A percentile compares a stretch with the other conserved stretches of the same genome.
Conservation (phyloP, 2,329 filamentous ascomycete species). For the Fusarium sp. region DNA sequence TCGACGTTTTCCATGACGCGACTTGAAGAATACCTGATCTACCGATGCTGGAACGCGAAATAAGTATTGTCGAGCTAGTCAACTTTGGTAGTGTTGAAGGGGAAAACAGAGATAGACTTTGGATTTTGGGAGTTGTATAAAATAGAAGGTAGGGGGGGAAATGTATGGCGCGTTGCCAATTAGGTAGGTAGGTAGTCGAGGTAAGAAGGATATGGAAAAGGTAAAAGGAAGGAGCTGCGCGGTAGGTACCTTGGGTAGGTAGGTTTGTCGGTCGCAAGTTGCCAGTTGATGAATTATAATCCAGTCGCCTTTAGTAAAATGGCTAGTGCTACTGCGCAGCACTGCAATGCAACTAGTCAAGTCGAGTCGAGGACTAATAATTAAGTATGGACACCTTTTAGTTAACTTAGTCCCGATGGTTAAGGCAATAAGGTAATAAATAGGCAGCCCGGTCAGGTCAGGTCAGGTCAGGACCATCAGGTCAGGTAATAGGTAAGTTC, state of each 20-base stretch:
- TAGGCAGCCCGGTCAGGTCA: constrained; percentile 8
- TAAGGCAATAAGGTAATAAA: constrained; percentile 12
- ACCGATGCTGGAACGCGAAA: constrained; percentile 20
- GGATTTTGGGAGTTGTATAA: background rate
- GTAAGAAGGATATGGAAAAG: constrained; percentile 2
- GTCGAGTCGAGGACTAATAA: background rate
- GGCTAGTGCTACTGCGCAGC: background rate
- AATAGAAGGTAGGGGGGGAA: background rate
- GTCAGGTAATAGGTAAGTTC: constrained; percentile 18
- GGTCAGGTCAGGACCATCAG: constrained; percentile 6
- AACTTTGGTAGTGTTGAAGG: background rate
- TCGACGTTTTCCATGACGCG: constrained; percentile 43
- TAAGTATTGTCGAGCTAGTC: constrained; percentile 6
- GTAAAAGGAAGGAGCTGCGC: constrained; percentile 23
- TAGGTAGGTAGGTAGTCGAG: background rate
- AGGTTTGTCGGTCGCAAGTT: constrained; percentile 29
- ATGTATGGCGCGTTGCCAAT: constrained; percentile 22
- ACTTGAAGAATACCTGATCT: constrained; percentile 18
- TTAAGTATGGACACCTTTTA: constrained; percentile 13
- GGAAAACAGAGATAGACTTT: background rate
- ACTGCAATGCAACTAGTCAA: constrained; percentile 1
- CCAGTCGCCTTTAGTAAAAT: background rate
- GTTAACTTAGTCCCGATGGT: background rate
- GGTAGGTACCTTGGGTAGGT: background rate
- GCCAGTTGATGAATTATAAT: constrained; percentile 25